Evolutionary conservation across 345 rosid genomes (phyloP), one percentile per base, ranked within the genome.

Genomic region (Eucalyptus curtisii): DNA sequence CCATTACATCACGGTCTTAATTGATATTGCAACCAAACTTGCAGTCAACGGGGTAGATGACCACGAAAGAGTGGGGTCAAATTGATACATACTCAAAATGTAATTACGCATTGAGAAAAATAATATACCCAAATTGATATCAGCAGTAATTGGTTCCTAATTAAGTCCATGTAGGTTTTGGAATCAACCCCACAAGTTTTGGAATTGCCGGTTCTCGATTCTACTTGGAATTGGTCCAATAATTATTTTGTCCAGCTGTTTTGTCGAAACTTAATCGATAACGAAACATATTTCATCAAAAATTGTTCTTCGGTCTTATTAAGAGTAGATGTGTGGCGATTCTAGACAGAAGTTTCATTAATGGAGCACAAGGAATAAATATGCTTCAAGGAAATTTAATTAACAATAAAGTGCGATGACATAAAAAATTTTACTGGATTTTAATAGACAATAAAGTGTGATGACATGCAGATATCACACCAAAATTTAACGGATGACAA

Each of bases 401-500:
- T 4, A n/a, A 64, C 37, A 4, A 64, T 59, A 12, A 59, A 59
- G 66, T 59, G 7, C 15, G 2, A 59, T 59, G 15, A 25, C 66
- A 10, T 59, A 59, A 25, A 59, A 11, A 0, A 0, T 0, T 68
- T 68, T 68, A 37, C 13, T 0, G 1, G 7, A 68, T 19, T 68
- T 68, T 68, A 9, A 68, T 16, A 1, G 7, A 31, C 24, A 10
- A 68, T 37, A 31, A 68, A 68, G 42, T 68, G 42, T 31, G 10
- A 68, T n/a, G 42, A 66, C 22, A 31, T 66, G 37, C 31, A 66
- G 42, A 66, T 66, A 68, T 5, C 80, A 68, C 3, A 7, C 42
- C 24, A 16, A 10, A 64, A n/a, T 64, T 64, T 64, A 64, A 64
- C 1, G 2, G 2, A 8, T 1, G 5, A 8, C 5, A 17, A 66